Conservation (phyloP, 2,329 filamentous ascomycete species). For the Beauveria brongniartii region DNA sequence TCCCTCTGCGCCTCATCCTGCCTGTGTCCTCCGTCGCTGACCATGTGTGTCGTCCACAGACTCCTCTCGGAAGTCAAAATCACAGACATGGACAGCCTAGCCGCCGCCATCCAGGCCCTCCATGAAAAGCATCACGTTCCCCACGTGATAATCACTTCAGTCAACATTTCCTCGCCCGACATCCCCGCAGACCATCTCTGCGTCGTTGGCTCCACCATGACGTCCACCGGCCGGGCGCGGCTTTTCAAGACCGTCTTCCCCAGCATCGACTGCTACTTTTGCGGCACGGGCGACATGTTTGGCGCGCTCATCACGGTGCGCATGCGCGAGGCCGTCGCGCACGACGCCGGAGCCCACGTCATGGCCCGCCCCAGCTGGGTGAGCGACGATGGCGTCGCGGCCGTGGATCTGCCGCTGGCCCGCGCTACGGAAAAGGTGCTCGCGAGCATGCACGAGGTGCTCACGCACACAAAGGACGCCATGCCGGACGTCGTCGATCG, state of each 20-base stretch:
- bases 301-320: constrained; percentile 82
- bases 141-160: constrained; percentile 88
- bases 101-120: constrained; percentile 64
- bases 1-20: background rate
- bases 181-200: constrained; percentile 48
- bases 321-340: constrained; percentile 69
- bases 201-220: constrained; percentile 70
- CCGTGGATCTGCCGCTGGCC: constrained; percentile 71
- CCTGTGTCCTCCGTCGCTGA: background rate
- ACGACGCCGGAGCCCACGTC: constrained; percentile 34
- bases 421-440: constrained; percentile 78
- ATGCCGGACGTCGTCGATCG: constrained; percentile 45
- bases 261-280: constrained; percentile 86
- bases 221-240: constrained; percentile 56
- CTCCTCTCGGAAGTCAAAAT: constrained; percentile 81
- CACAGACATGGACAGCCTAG: constrained; percentile 62
- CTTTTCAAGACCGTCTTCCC: constrained; percentile 85
- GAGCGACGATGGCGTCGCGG: constrained; percentile 60
- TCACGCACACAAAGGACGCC: constrained; percentile 59
- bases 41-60: constrained; percentile 34
- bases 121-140: constrained; percentile 71
- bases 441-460: constrained; percentile 83
- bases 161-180: constrained; percentile 55
- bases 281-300: constrained; percentile 97
- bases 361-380: constrained; percentile 59